Conservation (phyloP, 2,329 filamentous ascomycete genomes). For the Chaetomium strumarium region DNA sequence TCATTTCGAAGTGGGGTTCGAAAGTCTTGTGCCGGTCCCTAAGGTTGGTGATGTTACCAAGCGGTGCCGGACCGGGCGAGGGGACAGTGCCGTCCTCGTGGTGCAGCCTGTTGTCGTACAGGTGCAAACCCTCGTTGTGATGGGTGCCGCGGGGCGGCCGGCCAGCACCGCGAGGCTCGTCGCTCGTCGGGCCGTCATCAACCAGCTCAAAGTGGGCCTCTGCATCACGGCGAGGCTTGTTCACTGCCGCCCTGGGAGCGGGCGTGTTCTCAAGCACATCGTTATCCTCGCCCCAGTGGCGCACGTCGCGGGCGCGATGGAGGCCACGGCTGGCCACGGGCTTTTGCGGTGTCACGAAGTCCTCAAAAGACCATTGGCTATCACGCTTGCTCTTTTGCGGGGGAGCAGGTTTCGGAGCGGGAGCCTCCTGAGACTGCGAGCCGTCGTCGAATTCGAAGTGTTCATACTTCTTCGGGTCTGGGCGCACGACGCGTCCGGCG, state of each 20-base stretch:
- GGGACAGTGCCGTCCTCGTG: constrained; percentile 46
- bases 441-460: constrained; percentile 80
- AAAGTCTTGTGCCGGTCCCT: constrained; percentile 72
- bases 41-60: constrained; percentile 66
- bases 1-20: constrained; percentile 69
- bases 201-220: constrained; percentile 78
- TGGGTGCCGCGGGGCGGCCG: constrained; percentile 46
- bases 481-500: constrained; percentile 47
- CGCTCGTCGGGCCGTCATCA: constrained; percentile 59
- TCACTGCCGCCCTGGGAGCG: constrained; percentile 50
- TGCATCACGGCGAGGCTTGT: constrained; percentile 70
- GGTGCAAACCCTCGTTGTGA: constrained; percentile 60
- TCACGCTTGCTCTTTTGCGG: constrained; percentile 56
- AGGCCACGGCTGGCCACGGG: constrained; percentile 53
- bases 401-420: constrained; percentile 38
- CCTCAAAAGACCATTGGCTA: constrained; percentile 81
- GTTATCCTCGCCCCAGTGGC: constrained; percentile 72
- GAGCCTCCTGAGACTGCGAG: constrained; percentile 44
- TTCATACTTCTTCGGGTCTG: constrained; percentile 72
- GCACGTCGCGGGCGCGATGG: constrained; percentile 40
- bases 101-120: constrained; percentile 75
- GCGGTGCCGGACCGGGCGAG: constrained; percentile 37
- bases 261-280: constrained; percentile 54
- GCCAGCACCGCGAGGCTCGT: constrained; percentile 40
- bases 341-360: constrained; percentile 81